Base-by-base conservation (phyloP, 2,329 filamentous ascomycete species). In the Monosporascus sp. region DNA sequence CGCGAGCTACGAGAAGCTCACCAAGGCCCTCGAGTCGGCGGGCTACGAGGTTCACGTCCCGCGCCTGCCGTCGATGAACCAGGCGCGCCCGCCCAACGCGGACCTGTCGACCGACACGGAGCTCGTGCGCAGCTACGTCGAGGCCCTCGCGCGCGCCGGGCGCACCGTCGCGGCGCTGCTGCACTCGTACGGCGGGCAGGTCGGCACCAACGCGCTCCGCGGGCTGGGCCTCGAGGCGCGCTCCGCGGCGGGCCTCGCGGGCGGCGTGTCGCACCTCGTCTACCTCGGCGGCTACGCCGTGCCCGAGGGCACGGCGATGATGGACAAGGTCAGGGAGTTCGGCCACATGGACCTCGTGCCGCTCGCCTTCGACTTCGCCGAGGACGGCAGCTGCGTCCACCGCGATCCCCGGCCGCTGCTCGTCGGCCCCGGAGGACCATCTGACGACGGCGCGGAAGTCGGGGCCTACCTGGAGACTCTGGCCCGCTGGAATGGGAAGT, bases 181-280 rank as follows among this genome's bases (percentile, higher is more conserved):
- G 52, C 61, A 68, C 35, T 65, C 60, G 1, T 67, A 68, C 44
- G 66, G 65, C 16, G 65, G 65, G 0, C 60, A 64, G 22, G 65
- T 68, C 3, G 60, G 61, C 11, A 57, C 59, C 16, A 65, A 66
- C 37, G 62, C 63, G 1, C 43, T 68, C 0, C 19, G 55, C 48
- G 59, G 60, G 0, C 56, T 68, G 0, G 55, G 61, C 7, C 6
- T 43, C 2, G 49, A 58, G 7, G 24, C 51, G 11, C 59, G 59
- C 8, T 43, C 55, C 2, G 38, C 49, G n/a, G n/a, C 53, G 17
- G 58, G 56, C 2, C 55, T 56, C 2, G 2, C 3, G 14, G 65
- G 64, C 7, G 64, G 65, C 14, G 52, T 67, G 20, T 48, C 59
- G 3, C 53, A 62, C 8, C 49, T 68, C 1, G 55, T 67, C 8